Base-by-base conservation (phyloP, 495 filamentous ascomycete species). In the Penicillium argentinense region DNA sequence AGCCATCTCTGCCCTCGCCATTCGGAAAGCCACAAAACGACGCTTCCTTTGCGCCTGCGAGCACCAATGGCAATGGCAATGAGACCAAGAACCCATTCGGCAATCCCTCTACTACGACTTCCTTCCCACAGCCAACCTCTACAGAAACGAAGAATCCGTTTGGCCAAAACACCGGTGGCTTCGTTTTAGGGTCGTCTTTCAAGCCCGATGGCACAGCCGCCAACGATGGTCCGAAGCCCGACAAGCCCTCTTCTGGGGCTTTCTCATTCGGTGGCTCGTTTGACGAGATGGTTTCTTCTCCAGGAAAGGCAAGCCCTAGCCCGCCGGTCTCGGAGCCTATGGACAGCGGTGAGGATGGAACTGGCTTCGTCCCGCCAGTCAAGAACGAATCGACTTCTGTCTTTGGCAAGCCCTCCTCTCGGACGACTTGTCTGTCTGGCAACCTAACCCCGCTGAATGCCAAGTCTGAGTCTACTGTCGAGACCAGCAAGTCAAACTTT, bases 141-240 rank as follows among this genome's bases (percentile, higher is more conserved):
- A 55, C 51, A 3, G 59, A 58, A 36, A 39, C 68, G 33, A 60
- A 70, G 29, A 65, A 64, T 8, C 60, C 66, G 4, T 85, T 90
- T 60, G 81, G 83, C 25, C 68, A 72, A 8, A 42, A 41, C 16
- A 14, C 51, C 12, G 53, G 66, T 40, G 74, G 78, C 0, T 96
- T 97, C 61, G 81, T 82, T 18, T 74, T 97, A 16, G 84, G 79
- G 2, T 87, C 85, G 32, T 86, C 82, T 11, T 97, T 97, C 68
- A 90, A 93, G 63, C 75, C 75, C 22, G 91, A 95, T 59, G 77
- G 76, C 7, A 70, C 75, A 40, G 78, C 78, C 18, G 79, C 77
- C 38, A 82, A 86, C 49, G 82, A 85, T 51, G 66, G 64, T 14
- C 74, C 81, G 8, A 77, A 80, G 27, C 65, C 77, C 14, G 69